Percentiles rank a stretch among this genome's conserved stretches.
phyloP scores from a whole-genome alignment of 192 early-diverging fungal species.

The Backusella tarrabulga region DNA sequence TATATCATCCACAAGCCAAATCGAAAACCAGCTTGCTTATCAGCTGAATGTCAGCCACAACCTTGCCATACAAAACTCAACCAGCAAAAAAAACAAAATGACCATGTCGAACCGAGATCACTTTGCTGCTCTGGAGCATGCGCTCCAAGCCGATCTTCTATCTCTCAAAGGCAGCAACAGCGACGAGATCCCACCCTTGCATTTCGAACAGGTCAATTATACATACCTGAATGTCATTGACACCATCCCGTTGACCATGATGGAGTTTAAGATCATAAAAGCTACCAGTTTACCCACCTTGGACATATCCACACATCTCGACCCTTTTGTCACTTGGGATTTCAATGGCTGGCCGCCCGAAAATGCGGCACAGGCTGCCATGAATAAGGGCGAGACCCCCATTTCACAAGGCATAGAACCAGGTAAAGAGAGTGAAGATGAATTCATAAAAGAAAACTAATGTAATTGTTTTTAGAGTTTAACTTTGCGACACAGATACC shows the following conservation, averaged over 20 bases:
- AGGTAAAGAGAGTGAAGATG: conserved; percentile 36
- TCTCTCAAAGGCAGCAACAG: conserved; percentile 44
- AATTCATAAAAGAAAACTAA: not conserved
- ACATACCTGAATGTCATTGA: conserved; percentile 41
- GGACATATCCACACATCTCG: conserved; percentile 58
- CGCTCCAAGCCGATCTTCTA: conserved; percentile 49
- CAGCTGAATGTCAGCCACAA: conserved; percentile 37
- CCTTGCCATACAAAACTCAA: conserved; percentile 25
- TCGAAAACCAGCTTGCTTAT: conserved; percentile 27
- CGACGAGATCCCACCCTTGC: conserved; percentile 41
- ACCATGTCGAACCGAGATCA: conserved; percentile 7
- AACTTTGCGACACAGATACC: conserved; percentile 50
- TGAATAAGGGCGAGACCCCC: conserved; percentile 66
- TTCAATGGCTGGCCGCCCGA: conserved; percentile 69
- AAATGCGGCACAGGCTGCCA: conserved; percentile 42
- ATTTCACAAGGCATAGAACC: conserved; percentile 45
- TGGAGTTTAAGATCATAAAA: conserved; percentile 59
- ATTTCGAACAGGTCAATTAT: conserved; percentile 58
- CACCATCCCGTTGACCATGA: conserved; percentile 64
- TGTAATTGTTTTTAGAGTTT: conserved; percentile 42
- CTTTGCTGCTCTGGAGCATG: conserved; percentile 62
- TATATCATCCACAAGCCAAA: conserved; percentile 8
- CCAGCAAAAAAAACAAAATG: conserved; percentile 4
- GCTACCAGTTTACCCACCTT: conserved; percentile 55
- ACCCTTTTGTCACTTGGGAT: conserved; percentile 69